Base-by-base conservation (phyloP, 2,329 filamentous ascomycete genomes). In the Spiromastix sp. region DNA sequence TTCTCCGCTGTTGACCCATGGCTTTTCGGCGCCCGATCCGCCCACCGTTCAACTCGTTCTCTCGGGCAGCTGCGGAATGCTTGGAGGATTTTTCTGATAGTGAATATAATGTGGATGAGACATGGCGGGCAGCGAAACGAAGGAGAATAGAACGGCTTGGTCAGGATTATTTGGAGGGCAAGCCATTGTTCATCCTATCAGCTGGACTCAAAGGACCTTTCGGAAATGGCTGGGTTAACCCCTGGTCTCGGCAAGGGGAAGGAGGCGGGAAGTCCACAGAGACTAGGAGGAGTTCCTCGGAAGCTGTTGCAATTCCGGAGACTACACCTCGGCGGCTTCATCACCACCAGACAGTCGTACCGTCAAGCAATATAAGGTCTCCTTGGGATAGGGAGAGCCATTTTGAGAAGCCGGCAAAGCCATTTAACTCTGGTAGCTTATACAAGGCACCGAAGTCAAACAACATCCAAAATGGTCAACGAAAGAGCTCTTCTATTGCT, bases 201-300 rank as follows among this genome's bases (percentile, higher is more conserved):
- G 65, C 66, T 9, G 55, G 56, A 6, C 49, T 70, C 13, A 57
- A 51, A 28, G 66, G 66, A 0, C 65, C 65, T 2, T 63, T 70
- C 20, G 55, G 61, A 4, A 40, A 54, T 16, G 54, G 46, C 17
- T 70, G 66, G 66, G 42, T 45, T 4, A 68, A 68, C 43, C 66
- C 65, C 2, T 68, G 66, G 66, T 53, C 42, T 24, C 21, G 21
- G 7, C n/a, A n/a, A n/a, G n/a, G n/a, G n/a, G n/a, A n/a, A n/a
- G n/a, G n/a, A n/a, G n/a, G n/a, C n/a, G n/a, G n/a, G n/a, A n/a
- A n/a, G n/a, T n/a, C n/a, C n/a, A n/a, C n/a, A n/a, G n/a, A n/a
- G n/a, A n/a, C n/a, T n/a, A 12, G 13, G 9, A 19, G 9, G 15
- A 24, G 10, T 15, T 20, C 9, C 4, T 11, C 17, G n/a, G 9